Evolutionary conservation across 179 eudicot genomes (phyloP).

Genomic region (Pouteria campechiana): DNA sequence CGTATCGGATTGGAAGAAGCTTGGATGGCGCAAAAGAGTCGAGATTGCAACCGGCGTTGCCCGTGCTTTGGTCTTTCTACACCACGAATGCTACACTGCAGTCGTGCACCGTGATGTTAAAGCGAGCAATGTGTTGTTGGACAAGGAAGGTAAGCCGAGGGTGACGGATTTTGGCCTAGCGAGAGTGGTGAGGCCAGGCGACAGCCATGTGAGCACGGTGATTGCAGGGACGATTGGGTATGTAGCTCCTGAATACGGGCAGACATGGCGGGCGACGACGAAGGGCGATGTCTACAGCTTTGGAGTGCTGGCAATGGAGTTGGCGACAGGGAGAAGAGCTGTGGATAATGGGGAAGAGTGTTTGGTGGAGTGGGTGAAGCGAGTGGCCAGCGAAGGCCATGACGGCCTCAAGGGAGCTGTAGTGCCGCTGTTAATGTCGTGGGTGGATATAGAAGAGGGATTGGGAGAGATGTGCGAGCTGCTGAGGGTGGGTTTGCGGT

Average conservation of each 20-base stretch:
- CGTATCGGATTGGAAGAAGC: slow-evolving; percentile 32
- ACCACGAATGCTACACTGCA: slow-evolving; percentile 76
- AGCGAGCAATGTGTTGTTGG: slow-evolving; percentile 85
- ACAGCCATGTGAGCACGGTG: slow-evolving; percentile 83
- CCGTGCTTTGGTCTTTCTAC: slow-evolving; percentile 67
- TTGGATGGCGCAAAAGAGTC: slow-evolving; percentile 47
- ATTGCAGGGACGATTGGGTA: slow-evolving; percentile 96
- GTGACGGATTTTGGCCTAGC: slow-evolving; percentile 94
- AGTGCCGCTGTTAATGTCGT: slow-evolving; percentile 24
- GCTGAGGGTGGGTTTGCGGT: slow-evolving; percentile 53
- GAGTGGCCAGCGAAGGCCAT: slow-evolving; percentile 40
- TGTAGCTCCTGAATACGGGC: slow-evolving; percentile 93
- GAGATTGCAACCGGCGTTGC: slow-evolving; percentile 66
- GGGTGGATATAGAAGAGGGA: slow-evolving; percentile 35
- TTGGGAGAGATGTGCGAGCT: slow-evolving; percentile 50
- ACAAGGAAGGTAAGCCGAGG: slow-evolving; percentile 54
- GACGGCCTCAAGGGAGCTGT: slow-evolving; percentile 13
- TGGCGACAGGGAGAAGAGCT: slow-evolving; percentile 85
- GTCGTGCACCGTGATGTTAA: slow-evolving; percentile 91
- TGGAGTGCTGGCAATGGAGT: slow-evolving; percentile 84
- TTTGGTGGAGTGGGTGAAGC: slow-evolving; percentile 69
- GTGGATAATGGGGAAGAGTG: slow-evolving; percentile 83
- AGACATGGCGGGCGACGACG: slow-evolving; percentile 94
- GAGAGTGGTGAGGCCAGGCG: slow-evolving; percentile 59
- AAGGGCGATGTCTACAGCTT: slow-evolving; percentile 97